phyloP scores from a whole-genome alignment of 1,284 basidiomycete species.

The Tilletia caries region DNA sequence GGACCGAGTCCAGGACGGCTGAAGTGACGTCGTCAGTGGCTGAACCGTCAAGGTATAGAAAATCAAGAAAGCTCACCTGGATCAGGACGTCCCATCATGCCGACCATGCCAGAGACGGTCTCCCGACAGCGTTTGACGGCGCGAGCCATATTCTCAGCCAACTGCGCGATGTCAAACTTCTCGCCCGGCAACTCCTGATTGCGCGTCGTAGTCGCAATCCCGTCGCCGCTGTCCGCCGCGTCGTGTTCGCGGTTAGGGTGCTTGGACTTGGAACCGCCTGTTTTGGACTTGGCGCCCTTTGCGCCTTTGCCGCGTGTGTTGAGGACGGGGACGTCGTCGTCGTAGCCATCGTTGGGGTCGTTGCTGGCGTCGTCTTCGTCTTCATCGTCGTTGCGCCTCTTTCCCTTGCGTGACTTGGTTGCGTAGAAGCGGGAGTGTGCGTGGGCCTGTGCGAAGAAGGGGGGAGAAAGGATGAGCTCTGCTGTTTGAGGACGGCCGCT shows the following conservation, averaged over 20 bases:
- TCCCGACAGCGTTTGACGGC: constrained; percentile 32
- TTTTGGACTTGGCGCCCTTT: constrained; percentile 26
- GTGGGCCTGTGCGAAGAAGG: no score
- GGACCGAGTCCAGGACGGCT: constrained; percentile 39
- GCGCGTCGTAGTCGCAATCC: constrained; percentile 22
- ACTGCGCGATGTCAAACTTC: constrained; percentile 31
- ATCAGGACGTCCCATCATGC: constrained; percentile 37
- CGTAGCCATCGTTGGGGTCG: constrained; percentile 15
- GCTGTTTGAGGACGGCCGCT: no score
- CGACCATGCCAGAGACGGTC: constrained; percentile 34
- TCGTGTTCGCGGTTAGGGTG: constrained; percentile 16
- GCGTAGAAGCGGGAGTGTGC: neutral
- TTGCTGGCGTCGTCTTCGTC: neutral
- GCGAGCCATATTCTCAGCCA: constrained; percentile 33
- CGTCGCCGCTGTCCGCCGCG: constrained; percentile 17
- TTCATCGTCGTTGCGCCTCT: neutral
- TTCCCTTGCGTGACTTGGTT: neutral
- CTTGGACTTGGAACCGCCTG: constrained; percentile 28
- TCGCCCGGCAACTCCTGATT: constrained; percentile 39
- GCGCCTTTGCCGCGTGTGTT: constrained; percentile 43
- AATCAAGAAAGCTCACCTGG: constrained; percentile 21
- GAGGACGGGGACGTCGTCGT: constrained; percentile 43
- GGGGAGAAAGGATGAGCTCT: no score
- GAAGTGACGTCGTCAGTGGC: neutral
- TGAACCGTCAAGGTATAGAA: neutral